Evolutionary conservation across 345 rosid species (phyloP), one percentile per base, ranked within the genome.

Genomic region (Adansonia digitata): DNA sequence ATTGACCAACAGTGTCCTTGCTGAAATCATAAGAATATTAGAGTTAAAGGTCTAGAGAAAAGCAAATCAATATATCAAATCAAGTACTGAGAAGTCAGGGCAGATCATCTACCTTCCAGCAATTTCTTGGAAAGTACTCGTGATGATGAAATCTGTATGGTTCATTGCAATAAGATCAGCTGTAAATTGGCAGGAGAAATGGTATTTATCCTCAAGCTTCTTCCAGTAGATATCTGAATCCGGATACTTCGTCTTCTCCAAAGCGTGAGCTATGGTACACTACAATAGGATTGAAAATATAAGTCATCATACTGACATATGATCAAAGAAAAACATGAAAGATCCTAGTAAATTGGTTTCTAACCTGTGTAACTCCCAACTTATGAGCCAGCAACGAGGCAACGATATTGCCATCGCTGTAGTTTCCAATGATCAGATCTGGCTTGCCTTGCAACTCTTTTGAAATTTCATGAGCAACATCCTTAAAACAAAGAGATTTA

Each of bases 141-240:
- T 94, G 88, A 94, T 94, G 81, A 94, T 94, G 85, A 94, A 94
- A 78, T 94, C 98, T 7, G 98, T 86, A 71, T 94, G 97, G 83
- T 94, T 94, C 98, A 92, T 94, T 53, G 98, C 98, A 4, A 90
- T 74, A 26, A 94, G 88, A 85, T 92, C 98, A 0, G 98, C 98
- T 2, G 98, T 94, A 67, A 94, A 94, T 86, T 94, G 97, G 87
- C 94, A 89, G 2, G 98, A 87, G 84, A 94, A 94, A 76, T 92
- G 98, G 85, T 92, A 94, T 85, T 94, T 94, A 5, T 92, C 95
- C 31, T 92, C 98, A 31, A 94, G 83, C 76, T 81, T 86, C 78
- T 90, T 94, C 98, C 98, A 94, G 84, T 92, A 94, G 52, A 94
- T 94, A 64, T 94, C 97, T 1, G 97, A 94, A 52, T 94, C 98